Base-by-base conservation (phyloP, 495 filamentous ascomycete genomes). In the Podospora pseudopauciseta region DNA sequence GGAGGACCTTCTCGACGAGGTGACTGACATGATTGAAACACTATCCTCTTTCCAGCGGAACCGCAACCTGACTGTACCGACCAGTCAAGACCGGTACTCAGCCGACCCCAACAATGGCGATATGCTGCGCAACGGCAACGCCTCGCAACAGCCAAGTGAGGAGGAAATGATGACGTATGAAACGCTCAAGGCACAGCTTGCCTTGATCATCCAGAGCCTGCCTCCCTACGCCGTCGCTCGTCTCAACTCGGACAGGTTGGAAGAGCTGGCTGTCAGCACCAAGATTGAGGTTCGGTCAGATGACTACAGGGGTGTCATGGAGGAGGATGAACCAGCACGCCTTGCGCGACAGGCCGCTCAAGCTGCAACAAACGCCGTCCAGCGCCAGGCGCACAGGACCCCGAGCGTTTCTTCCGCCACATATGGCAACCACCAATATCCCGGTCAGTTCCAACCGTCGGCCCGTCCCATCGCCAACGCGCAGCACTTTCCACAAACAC, bases 171-270 rank as follows among this genome's bases (percentile, higher is more conserved):
- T 83, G 54, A 87, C 90, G 1, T 97, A 96, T 77, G 85, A 93
- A 64, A 84, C 88, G 2, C 79, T 97, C 57, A 92, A 89, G 70
- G 84, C 89, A 5, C 90, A 92, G 72, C 80, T 97, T 28, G 76
- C 85, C 3, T 77, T 91, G 27, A 85, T 97, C 67, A 86, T 97
- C 68, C 82, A 87, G 44, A 88, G 82, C 34, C 78, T 97, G 60
- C 94, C 94, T 16, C 94, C 94, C 9, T 93, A 92, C 75, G 90
- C 91, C 9, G 88, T 97, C 60, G 87, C 94, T 5, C 94, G 94
- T 71, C 80, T 97, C 60, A 87, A 96, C 74, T 91, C 92, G 44
- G 90, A 96, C 73, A 91, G 92, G 75, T 78, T 97, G 9, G 90
- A 86, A 5, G 91, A 92, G 23, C 81, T 97, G 13, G 91, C 89